Base-by-base conservation (phyloP, 163 green algal genomes). In the Prototheca cutis region DNA sequence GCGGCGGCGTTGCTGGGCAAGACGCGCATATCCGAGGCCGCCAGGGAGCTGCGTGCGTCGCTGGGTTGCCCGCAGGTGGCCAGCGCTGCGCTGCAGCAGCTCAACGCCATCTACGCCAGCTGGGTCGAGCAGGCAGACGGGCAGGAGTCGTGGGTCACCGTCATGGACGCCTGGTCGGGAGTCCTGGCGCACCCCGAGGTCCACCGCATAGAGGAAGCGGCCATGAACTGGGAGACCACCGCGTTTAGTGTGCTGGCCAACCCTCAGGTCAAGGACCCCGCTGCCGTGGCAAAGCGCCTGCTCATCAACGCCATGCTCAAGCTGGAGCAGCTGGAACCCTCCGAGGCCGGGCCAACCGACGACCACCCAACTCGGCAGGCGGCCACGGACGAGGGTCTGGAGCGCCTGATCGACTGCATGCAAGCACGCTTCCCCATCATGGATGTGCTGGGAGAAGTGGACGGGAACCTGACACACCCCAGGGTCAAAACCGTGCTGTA, bases 121-220 rank as follows among this genome's bases (percentile, higher is more conserved):
- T 51, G 10, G 21, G 34, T 52, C 1, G 18, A 48, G n/a, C 10
- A 42, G 7, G 33, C 54, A 6, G n/a, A 52, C 8, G 33, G 23
- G 19, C 33, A 51, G 34, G 19, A 7, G 7, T 32, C 23, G 6
- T 21, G 19, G 17, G 29, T 29, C 54, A 33, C 4, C 23, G 21
- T 55, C 33, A 32, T 59, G n/a, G 48, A 70, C 48, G 30, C 53
- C 27, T 85, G 78, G 78, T 72, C 64, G 8, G 4, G 31, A 3
- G 40, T 81, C 28, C 62, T 85, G 59, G 48, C 74, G 48, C 59
- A 47, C 0, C 72, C 72, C 17, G 55, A 69, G 57, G 34, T 85
- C 58, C 30, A 40, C 1, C 62, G 66, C 15, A 25, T 65, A 15
- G 63, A 36, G 3, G 63, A 74, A 53, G 40, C 19, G 3, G 18